Conservation (phyloP, 2,329 filamentous ascomycete genomes). For the Ceratocystis alfenasii region DNA sequence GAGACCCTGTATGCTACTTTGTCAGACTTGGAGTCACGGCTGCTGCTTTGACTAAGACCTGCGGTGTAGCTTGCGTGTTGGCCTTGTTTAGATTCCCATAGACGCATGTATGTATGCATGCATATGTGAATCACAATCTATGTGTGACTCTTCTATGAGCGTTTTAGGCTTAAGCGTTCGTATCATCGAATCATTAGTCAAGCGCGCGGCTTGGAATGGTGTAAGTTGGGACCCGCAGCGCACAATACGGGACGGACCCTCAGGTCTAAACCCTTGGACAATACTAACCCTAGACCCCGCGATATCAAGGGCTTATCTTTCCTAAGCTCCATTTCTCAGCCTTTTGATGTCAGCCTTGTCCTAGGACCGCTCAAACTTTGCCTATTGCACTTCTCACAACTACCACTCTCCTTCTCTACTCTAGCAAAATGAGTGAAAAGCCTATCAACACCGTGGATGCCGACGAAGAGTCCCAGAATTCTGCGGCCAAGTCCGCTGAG, state of each 20-base stretch:
- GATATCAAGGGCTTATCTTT: not conserved
- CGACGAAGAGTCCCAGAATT: constrained; percentile 43
- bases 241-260: not conserved
- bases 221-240: not conserved
- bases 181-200: not conserved
- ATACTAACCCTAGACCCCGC: not conserved
- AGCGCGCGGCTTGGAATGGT: not conserved
- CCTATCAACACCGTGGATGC: constrained; percentile 26
- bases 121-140: not conserved
- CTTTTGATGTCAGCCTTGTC: not conserved
- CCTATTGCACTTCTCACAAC: not conserved
- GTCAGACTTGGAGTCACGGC: not conserved
- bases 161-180: not conserved
- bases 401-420: not conserved
- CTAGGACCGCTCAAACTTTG: not conserved
- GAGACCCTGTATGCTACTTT: not conserved
- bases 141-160: not conserved
- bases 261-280: not conserved
- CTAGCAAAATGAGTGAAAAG: not conserved
- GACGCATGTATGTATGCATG: not conserved
- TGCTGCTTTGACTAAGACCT: not conserved
- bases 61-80: not conserved
- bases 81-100: not conserved
- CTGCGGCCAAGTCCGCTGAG: constrained; percentile 53
- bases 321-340: not conserved